Evolutionary conservation across 2,329 filamentous ascomycete species (phyloP), one percentile per base, ranked within the genome.

Genomic region (Bipolaris cookei): DNA sequence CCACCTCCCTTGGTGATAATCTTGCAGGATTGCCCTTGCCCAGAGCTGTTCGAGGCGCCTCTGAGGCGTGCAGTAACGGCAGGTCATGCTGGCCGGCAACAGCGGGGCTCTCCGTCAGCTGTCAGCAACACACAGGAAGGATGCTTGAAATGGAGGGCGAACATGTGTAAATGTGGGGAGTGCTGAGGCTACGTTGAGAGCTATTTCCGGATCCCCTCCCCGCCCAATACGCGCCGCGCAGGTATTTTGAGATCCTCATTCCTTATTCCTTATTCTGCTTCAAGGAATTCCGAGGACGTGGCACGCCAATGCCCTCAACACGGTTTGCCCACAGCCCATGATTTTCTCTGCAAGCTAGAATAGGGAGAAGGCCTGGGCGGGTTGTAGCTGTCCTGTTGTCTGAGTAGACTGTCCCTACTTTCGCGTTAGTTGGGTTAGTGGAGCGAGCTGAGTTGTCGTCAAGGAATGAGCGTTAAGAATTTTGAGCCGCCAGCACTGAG

Each of bases 401-500:
- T 1, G 23, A 25, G 23, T 51, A 55, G 39, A 38, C 42, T 35
- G 25, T 39, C 39, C 32, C 20, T 23, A 37, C 21, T 42, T 20
- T 21, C 16, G 42, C 41, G 11, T 42, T 25, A 51, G 47, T 34
- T 39, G 53, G 41, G 11, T 42, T 11, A 23, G 34, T 56, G 54
- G 53, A 34, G 34, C 43, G 28, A 44, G 56, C 56, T 56, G 52
- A 43, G 52, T 48, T 59, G 52, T 47, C 38, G 48, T 52, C 51
- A 32, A 30, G 51, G 34, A 45, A 45, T 59, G 52, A 51, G 47
- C 46, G 37, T 56, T 25, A 18, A 47, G 50, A 14, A 7, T 45
- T 34, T 37, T 37, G 41, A 50, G 32, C 16, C 51, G 23, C 56
- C 38, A 55, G 30, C 28, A 52, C 35, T 23, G 28, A 48, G 35